Conservation (phyloP, 768 basidiomycete genomes). For the Auricularia sp. region DNA sequence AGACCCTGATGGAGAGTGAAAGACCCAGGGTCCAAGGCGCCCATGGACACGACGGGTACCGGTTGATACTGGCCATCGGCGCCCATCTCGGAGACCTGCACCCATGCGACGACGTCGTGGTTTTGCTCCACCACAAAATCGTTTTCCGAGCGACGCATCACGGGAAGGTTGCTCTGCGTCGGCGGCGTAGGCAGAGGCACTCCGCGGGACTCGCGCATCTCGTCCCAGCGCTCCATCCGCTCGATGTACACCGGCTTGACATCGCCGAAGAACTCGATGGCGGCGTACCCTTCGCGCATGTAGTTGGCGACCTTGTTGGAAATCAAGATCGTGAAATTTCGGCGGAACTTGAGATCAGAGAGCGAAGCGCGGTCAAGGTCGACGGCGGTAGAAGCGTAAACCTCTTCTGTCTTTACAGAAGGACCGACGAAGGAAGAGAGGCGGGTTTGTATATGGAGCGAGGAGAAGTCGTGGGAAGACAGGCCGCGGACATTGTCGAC, state of each 20-base stretch:
- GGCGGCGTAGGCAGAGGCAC: slow-evolving; percentile 7
- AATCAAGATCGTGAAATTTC: slow-evolving; percentile 69
- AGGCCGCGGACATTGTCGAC: slow-evolving; percentile 85
- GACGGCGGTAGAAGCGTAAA: slow-evolving; percentile 64
- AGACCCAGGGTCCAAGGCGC: slow-evolving; percentile 68
- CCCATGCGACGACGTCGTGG: slow-evolving; percentile 84
- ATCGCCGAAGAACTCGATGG: slow-evolving; percentile 84
- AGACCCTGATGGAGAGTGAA: slow-evolving; percentile 90
- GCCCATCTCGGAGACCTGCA: slow-evolving; percentile 80
- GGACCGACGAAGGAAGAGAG: slow-evolving; percentile 80
- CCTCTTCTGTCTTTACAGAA: slow-evolving; percentile 61
- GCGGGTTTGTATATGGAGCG: slow-evolving; percentile 79
- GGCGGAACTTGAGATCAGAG: slow-evolving; percentile 75
- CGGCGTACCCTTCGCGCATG: slow-evolving; percentile 67
- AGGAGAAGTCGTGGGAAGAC: slow-evolving; percentile 80
- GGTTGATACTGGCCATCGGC: slow-evolving; percentile 77
- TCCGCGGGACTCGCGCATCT: slow-evolving; percentile 69
- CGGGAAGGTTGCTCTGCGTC: slow-evolving; percentile 27
- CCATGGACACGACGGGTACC: slow-evolving; percentile 71
- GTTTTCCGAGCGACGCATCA: slow-evolving; percentile 86
- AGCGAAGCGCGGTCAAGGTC: slow-evolving; percentile 64
- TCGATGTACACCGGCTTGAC: slow-evolving; percentile 76
- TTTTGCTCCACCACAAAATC: slow-evolving; percentile 81
- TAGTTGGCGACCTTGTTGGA: slow-evolving; percentile 64
- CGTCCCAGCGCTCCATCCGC: slow-evolving; percentile 88